A percentile compares a stretch with the other conserved stretches of the same genome.
phyloP scores from a whole-genome alignment of 257 asterid genomes.

The Leonotis leonurus region DNA sequence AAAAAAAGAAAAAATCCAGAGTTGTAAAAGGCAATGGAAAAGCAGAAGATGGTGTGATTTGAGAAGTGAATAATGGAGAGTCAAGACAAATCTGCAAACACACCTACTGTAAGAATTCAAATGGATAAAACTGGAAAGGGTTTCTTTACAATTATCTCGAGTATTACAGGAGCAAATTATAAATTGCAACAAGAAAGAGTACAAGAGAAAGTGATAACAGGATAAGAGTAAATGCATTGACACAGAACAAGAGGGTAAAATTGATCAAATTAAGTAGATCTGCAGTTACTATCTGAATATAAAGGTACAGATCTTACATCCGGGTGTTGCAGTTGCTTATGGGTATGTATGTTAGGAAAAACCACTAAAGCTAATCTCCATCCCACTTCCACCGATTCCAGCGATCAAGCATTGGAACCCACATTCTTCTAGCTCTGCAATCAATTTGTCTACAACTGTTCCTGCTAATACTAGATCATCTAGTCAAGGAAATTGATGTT shows the following conservation, averaged over 20 bases:
- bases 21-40: neutral
- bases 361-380: slow-evolving; percentile 65
- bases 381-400: slow-evolving; percentile 85
- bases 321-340: slow-evolving; percentile 7
- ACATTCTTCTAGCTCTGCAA: slow-evolving; percentile 59
- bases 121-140: neutral
- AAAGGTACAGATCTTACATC: no score
- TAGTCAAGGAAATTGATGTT: slow-evolving; percentile 53
- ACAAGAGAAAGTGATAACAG: slow-evolving; percentile 12
- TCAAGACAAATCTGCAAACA: neutral
- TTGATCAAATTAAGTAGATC: neutral
- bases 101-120: neutral
- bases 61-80: neutral
- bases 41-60: neutral
- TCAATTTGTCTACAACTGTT: slow-evolving; percentile 64
- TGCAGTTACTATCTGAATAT: slow-evolving; percentile 13
- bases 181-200: slow-evolving; percentile 1
- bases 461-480: slow-evolving; percentile 60
- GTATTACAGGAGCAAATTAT: neutral
- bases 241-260: neutral
- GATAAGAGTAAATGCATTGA: no score
- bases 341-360: slow-evolving; percentile 33
- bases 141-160: neutral
- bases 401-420: slow-evolving; percentile 85
- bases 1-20: slow-evolving; percentile 1